Conservation (phyloP, 2,329 filamentous ascomycete genomes). For the Chrysosporium keratinophilum region DNA sequence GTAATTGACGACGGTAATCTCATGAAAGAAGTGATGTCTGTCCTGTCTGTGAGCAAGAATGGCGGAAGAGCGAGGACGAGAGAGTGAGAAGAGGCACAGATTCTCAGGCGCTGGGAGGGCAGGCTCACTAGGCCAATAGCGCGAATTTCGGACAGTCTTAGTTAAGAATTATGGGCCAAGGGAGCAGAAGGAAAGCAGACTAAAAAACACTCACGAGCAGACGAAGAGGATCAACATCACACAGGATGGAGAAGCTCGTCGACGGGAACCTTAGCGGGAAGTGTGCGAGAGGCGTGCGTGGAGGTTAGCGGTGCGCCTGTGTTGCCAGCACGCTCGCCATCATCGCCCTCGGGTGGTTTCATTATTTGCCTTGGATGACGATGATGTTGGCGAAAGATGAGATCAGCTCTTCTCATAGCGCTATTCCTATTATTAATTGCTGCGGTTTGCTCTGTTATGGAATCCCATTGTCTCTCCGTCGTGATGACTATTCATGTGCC, state of each 20-base stretch:
- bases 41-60: background rate
- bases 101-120: background rate
- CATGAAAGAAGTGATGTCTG: too few species aligned
- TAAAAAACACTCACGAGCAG: background rate
- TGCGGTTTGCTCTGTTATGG: too few species aligned
- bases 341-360: too few species aligned
- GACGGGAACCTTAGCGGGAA: conserved; percentile 1
- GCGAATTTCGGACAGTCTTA: background rate
- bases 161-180: background rate
- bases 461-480: too few species aligned
- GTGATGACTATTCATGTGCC: too few species aligned
- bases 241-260: background rate
- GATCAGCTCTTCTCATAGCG: too few species aligned
- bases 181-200: background rate
- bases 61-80: background rate
- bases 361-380: too few species aligned
- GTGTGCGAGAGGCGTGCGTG: background rate
- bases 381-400: too few species aligned
- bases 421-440: too few species aligned
- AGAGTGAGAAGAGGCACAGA: background rate
- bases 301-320: background rate
- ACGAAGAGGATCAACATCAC: background rate
- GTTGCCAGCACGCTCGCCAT: background rate
- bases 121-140: conserved; percentile 6
- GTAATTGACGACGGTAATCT: background rate